phyloP scores from a whole-genome alignment of 2,329 filamentous ascomycete genomes.

The Bipolaris sorokiniana region DNA sequence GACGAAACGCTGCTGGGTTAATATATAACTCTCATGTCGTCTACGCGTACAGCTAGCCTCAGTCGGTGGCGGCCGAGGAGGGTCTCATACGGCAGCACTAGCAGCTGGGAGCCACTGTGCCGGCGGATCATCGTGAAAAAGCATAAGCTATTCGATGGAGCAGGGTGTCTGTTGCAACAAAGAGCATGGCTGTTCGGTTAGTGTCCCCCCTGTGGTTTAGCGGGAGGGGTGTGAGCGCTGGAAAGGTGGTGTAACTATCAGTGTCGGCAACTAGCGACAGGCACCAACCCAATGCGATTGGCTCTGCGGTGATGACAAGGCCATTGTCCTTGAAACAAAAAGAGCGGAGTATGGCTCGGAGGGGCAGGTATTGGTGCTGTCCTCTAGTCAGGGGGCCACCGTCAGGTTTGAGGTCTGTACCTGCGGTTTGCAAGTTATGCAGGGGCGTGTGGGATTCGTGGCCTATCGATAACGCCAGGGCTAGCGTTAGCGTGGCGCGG shows the following conservation, averaged over 20 bases:
- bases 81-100: conserved; percentile 20
- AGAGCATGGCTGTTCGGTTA: conserved; percentile 28
- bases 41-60: conserved; percentile 20
- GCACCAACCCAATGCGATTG: conserved; percentile 35
- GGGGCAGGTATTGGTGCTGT: conserved; percentile 22
- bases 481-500: conserved; percentile 23
- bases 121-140: conserved; percentile 34
- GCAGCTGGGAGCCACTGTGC: conserved; percentile 29
- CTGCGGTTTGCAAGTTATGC: conserved; percentile 24
- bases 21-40: conserved; percentile 30
- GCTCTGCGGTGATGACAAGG: conserved; percentile 23
- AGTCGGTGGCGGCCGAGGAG: conserved; percentile 26
- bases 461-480: conserved; percentile 35
- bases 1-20: conserved; percentile 19
- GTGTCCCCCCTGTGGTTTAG: conserved; percentile 34
- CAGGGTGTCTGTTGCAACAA: conserved; percentile 32
- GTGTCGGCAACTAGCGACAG: conserved; percentile 30
- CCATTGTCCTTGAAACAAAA: conserved; percentile 43
- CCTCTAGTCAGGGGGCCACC: conserved; percentile 26
- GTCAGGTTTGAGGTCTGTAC: conserved; percentile 27
- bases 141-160: conserved; percentile 37
- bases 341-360: conserved; percentile 27
- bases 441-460: conserved; percentile 21
- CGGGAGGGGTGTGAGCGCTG: conserved; percentile 22
- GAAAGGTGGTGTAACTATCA: conserved; percentile 31